phyloP scores from a whole-genome alignment of 1,139 yeast genomes.

The Taiozyma sp. region DNA sequence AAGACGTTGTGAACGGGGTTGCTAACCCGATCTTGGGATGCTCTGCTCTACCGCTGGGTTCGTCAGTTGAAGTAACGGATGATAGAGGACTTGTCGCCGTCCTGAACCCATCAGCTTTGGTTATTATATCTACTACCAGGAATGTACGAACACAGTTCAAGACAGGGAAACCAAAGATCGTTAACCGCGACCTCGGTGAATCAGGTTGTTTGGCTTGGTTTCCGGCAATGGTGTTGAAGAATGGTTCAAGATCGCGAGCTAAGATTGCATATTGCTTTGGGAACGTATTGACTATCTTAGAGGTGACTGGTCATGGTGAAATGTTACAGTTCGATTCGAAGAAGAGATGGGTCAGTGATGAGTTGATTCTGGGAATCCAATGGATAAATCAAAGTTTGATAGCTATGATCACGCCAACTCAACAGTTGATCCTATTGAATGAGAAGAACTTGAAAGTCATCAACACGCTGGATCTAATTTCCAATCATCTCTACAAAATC shows the following conservation, averaged over 20 bases:
- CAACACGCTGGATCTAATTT: slow-evolving; percentile 37
- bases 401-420: slow-evolving; percentile 42
- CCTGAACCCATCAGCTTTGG: slow-evolving; percentile 47
- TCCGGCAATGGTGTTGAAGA: slow-evolving; percentile 35
- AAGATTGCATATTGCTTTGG: slow-evolving; percentile 67
- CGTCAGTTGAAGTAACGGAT: slow-evolving; percentile 47
- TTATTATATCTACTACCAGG: slow-evolving; percentile 54
- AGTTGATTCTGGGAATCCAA: slow-evolving; percentile 46
- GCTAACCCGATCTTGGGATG: slow-evolving; percentile 36
- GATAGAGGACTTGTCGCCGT: slow-evolving; percentile 57
- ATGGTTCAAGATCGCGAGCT: slow-evolving; percentile 31
- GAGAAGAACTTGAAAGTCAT: slow-evolving; percentile 34
- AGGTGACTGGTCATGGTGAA: slow-evolving; percentile 34
- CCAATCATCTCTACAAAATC: slow-evolving; percentile 34
- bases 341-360: slow-evolving; percentile 43
- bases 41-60: slow-evolving; percentile 51
- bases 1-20: slow-evolving; percentile 20
- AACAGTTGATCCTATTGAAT: slow-evolving; percentile 39
- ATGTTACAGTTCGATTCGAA: slow-evolving; percentile 38
- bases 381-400: slow-evolving; percentile 57
- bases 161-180: slow-evolving; percentile 40
- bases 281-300: slow-evolving; percentile 51
- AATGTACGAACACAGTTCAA: slow-evolving; percentile 49
- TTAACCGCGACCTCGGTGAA: slow-evolving; percentile 30
- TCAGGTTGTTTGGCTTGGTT: slow-evolving; percentile 59